These are phyloP conservation scores for Exophiala dermatitidis DNA, from an alignment of 2,329 filamentous ascomycete genomes.

Conservation along the genomic window DNA sequence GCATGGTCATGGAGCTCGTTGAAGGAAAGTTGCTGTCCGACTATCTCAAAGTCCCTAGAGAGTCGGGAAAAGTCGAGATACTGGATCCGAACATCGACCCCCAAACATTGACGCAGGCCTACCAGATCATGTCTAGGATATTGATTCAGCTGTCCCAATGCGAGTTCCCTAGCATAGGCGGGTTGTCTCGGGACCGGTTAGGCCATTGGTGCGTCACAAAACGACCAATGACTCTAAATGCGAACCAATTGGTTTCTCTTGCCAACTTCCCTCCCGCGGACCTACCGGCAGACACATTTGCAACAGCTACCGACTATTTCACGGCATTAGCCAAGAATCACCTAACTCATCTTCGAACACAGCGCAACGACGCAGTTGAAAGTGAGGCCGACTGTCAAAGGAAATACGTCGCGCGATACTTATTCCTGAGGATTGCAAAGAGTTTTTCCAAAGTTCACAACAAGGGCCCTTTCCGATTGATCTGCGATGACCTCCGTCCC, in stretches of 20 bases:
- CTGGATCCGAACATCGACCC: not conserved
- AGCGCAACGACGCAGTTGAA: constrained; percentile 36
- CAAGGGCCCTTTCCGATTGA: not conserved
- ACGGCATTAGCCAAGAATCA: constrained; percentile 19
- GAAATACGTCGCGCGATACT: constrained; percentile 39
- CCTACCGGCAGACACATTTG: not conserved
- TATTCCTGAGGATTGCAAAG: constrained; percentile 36
- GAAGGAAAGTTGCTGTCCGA: not conserved
- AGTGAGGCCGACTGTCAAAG: constrained; percentile 37
- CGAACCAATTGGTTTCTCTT: not conserved
- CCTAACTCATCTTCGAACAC: constrained; percentile 33
- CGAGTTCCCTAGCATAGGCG: not conserved
- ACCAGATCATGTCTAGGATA: not conserved
- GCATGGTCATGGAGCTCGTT: not conserved
- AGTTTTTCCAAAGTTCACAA: not conserved
- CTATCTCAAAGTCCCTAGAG: not conserved
- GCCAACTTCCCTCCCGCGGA: not conserved
- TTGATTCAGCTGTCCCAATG: not conserved
- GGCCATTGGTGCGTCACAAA: not conserved
- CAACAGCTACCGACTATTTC: not conserved
- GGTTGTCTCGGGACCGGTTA: not conserved
- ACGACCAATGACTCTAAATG: not conserved
- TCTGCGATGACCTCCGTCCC: not conserved
- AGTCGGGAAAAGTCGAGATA: not conserved
- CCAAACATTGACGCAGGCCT: not conserved